phyloP scores from a whole-genome alignment of 257 asterid genomes.

The Ocimum tenuiflorum region DNA sequence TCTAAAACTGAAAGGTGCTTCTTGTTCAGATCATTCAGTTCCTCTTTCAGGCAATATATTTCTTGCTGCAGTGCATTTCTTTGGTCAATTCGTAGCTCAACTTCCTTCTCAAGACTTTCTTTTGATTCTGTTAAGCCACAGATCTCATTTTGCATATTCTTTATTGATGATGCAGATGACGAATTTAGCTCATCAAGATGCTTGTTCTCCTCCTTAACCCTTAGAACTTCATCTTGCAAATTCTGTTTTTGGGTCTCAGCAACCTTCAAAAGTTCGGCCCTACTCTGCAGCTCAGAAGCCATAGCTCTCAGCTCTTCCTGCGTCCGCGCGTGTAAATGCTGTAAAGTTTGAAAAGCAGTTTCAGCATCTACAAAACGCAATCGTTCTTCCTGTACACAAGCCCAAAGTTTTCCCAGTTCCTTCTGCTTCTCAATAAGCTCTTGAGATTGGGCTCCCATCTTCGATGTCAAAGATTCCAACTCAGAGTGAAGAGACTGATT shows the following conservation, averaged over 20 bases:
- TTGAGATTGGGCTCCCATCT: conserved; percentile 67
- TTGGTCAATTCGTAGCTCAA: conserved; percentile 76
- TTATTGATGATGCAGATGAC: conserved; percentile 57
- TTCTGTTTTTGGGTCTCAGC: conserved; percentile 50
- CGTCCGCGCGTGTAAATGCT: conserved; percentile 78
- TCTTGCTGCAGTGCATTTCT: conserved; percentile 97
- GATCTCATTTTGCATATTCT: conserved; percentile 62
- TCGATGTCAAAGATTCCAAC: conserved; percentile 65
- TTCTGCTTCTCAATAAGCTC: conserved; percentile 88
- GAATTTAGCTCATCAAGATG: conserved; percentile 50
- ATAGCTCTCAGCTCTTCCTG: conserved; percentile 79
- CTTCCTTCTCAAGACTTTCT: conserved; percentile 75
- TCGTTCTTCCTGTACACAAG: conserved; percentile 81
- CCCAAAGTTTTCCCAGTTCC: conserved; percentile 79
- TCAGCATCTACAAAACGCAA: conserved; percentile 90
- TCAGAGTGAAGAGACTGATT: conserved; percentile 74
- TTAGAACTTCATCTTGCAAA: conserved; percentile 60
- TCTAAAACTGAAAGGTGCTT: conserved; percentile 49
- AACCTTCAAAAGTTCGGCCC: conserved; percentile 50
- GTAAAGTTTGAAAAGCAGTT: conserved; percentile 89
- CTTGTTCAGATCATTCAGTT: conserved; percentile 55
- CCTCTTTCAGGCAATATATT: conserved; percentile 86
- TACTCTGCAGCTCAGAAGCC: conserved; percentile 63
- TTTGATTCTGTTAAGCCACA: conserved; percentile 50
- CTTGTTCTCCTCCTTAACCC: conserved; percentile 64